These are phyloP conservation scores for Exserohilum rostratum DNA, from an alignment of 2,329 filamentous ascomycete genomes.

Conservation along the genomic window DNA sequence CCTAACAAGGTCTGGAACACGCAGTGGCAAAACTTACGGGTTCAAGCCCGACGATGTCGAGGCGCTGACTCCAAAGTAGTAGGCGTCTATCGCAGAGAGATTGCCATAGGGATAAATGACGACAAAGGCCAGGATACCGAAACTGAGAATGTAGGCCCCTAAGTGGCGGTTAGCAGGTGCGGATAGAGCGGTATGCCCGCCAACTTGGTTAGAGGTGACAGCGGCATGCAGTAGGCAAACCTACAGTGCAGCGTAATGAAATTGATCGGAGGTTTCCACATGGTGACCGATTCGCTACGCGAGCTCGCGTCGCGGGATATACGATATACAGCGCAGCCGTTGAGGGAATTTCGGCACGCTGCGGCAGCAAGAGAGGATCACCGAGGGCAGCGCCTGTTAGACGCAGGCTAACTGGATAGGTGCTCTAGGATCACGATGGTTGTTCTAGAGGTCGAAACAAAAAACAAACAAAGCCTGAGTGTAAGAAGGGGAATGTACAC, in stretches of 20 bases:
- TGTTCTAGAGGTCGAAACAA: too few relatives aligned
- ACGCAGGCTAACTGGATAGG: background rate
- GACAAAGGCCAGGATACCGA: constrained; percentile 76
- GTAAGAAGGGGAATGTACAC: too few relatives aligned
- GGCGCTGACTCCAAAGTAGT: constrained; percentile 82
- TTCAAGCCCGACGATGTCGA: constrained; percentile 95
- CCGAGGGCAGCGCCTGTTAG: background rate
- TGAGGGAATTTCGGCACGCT: background rate
- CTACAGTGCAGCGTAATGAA: constrained; percentile 84
- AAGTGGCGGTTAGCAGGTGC: constrained; percentile 6
- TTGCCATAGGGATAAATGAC: constrained; percentile 71
- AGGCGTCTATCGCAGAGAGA: constrained; percentile 80
- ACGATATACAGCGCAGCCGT: background rate
- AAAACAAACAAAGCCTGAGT: too few relatives aligned
- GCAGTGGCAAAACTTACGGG: constrained; percentile 55
- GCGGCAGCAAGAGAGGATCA: background rate
- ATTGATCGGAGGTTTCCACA: constrained; percentile 53
- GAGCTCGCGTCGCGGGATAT: background rate
- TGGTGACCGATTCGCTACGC: background rate
- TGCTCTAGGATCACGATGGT: background rate
- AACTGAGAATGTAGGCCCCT: constrained; percentile 82
- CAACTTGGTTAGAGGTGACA: background rate
- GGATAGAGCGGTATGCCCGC: background rate
- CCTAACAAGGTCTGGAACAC: too few relatives aligned
- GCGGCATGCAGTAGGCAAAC: background rate